These are phyloP conservation scores for Cladosporium velox DNA, from an alignment of 2,329 filamentous ascomycete species.

Conservation along the genomic window DNA sequence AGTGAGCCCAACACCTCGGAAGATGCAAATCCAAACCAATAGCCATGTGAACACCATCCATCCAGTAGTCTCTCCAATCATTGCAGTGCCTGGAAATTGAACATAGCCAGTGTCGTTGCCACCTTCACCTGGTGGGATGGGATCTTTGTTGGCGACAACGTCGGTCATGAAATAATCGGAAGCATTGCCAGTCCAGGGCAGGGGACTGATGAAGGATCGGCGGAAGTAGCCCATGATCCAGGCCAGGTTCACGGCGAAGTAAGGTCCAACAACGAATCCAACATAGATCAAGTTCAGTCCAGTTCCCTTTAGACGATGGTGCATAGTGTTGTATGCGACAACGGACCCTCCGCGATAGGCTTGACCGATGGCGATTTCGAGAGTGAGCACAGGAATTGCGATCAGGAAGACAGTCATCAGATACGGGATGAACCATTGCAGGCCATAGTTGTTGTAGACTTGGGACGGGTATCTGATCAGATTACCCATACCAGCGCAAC, in stretches of 20 bases:
- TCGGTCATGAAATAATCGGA: conserved; percentile 56
- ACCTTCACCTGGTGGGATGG: conserved; percentile 38
- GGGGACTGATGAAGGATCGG: conserved; percentile 55
- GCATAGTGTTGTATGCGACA: conserved; percentile 48
- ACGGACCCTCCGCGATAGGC: conserved; percentile 48
- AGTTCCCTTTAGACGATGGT: conserved; percentile 55
- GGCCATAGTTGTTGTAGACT: conserved; percentile 61
- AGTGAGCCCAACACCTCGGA: conserved; percentile 59
- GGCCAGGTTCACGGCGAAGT: conserved; percentile 59
- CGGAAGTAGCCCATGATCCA: conserved; percentile 64
- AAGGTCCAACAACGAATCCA: conserved; percentile 58
- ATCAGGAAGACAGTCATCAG: conserved; percentile 57
- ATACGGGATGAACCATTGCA: conserved; percentile 64
- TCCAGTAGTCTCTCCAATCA: conserved; percentile 59
- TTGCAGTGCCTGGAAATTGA: conserved; percentile 48
- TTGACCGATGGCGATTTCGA: conserved; percentile 56
- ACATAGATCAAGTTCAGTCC: conserved; percentile 57
- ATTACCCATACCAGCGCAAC: conserved; percentile 59
- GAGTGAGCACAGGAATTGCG: conserved; percentile 57
- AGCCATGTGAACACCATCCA: conserved; percentile 63
- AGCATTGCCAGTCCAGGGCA: conserved; percentile 56
- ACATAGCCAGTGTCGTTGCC: conserved; percentile 47
- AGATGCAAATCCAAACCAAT: conserved; percentile 61
- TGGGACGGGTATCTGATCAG: conserved; percentile 60
- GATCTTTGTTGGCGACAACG: conserved; percentile 52